Evolutionary conservation across 495 filamentous ascomycete genomes (phyloP), one percentile per base, ranked within the genome.

Genomic region (Hypomontagnella submonticulosa): DNA sequence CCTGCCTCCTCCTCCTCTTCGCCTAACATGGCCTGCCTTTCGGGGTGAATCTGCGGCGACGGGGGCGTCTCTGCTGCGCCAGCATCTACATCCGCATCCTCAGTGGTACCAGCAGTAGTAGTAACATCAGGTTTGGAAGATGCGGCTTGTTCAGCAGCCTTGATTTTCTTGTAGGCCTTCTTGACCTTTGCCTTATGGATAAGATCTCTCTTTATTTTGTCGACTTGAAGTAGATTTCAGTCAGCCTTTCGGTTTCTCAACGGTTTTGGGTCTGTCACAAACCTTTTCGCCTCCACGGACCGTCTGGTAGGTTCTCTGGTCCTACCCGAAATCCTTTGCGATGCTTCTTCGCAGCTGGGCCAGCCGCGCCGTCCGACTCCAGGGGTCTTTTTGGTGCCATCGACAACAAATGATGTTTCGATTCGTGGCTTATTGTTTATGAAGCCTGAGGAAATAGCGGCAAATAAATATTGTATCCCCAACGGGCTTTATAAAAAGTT

Each of bases 151-250:
- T 86, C 84, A 55, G 83, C 80, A 40, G 86, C 86, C 73, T 93
- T 92, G 57, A 97, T 78, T 76, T 97, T 99, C 67, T 88, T 90
- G 74, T 97, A 97, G 41, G 90, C 83, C 76, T 96, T 97, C 76
- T 93, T 97, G 46, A 97, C 83, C 76, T 97, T 97, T 67, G 94
- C 93, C 76, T 93, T 96, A 73, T 91, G 85, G 74, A 99, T 97
- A 47, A 99, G 81, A 63, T 91, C 85, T 55, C 88, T 82, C 75
- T 98, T 98, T 70, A 97, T 95, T 77, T 96, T 97, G 79, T 92
- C 87, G 46, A 90, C 94, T 97, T 66, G 5, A n/a, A 9, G 27
- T 1, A 27, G 4, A 23, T 36, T 60, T 49, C 19, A 33, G 53
- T 71, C 60, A 69, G 71, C 50, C 7, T 27, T 16, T 18, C 5